A percentile compares a stretch with the other conserved stretches of the same genome.
phyloP scores from a whole-genome alignment of 225 moss, liverwort and hornwort species.

The Bryoerythrophyllum caledonicum region DNA sequence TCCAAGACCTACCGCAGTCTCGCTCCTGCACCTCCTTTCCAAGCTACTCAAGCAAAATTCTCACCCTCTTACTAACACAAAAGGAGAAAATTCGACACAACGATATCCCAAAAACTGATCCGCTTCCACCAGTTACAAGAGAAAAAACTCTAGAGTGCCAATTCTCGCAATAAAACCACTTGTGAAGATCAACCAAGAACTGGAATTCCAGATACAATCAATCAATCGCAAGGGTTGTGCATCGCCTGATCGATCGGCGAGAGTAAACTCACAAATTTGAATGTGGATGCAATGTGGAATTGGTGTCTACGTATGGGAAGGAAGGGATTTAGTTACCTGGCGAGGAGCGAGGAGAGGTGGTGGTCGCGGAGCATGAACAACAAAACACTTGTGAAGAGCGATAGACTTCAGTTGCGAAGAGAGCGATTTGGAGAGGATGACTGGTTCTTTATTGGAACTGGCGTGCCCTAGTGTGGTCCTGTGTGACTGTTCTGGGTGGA shows the following conservation, averaged over 20 bases:
- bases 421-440: not conserved
- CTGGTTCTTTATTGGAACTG: not conserved
- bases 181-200: not conserved
- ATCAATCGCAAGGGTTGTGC: not conserved
- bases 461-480: not conserved
- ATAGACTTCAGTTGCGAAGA: too few relatives aligned
- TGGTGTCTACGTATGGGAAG: too few relatives aligned
- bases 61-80: too few relatives aligned
- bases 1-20: conserved; percentile 6
- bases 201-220: not conserved
- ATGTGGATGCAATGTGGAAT: too few relatives aligned
- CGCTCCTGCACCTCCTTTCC: not conserved
- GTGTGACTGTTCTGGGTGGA: not conserved
- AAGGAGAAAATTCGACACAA: conserved; percentile 8
- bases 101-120: not conserved
- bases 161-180: not conserved
- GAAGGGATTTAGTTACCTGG: too few relatives aligned
- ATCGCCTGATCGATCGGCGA: not conserved
- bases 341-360: too few relatives aligned
- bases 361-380: too few relatives aligned
- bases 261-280: conserved; percentile 1
- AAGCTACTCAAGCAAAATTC: not conserved
- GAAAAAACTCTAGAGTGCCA: not conserved
- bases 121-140: not conserved
- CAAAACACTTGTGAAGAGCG: too few relatives aligned